Evolutionary conservation across 2,329 filamentous ascomycete species (phyloP).

Genomic region (Fusarium brevicatenulatum): DNA sequence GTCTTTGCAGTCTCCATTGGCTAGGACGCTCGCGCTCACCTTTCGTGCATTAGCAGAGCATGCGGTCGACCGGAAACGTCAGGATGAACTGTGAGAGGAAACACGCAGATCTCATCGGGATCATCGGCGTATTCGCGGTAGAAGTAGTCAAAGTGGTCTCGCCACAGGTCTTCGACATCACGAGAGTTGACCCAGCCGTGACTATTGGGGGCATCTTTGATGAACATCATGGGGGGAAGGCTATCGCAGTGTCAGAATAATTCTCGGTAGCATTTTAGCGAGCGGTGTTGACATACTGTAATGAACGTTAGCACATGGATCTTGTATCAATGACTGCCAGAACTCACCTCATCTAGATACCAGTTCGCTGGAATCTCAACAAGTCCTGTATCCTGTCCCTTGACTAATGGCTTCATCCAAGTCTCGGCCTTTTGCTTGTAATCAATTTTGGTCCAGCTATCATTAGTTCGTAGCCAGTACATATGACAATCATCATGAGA

Average conservation of each 20-base stretch:
- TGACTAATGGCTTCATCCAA: constrained; percentile 63
- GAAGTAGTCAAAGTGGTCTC: constrained; percentile 77
- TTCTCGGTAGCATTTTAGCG: accelerated
- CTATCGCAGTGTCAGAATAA: background rate
- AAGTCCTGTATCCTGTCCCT: constrained; percentile 68
- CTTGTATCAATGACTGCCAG: accelerated
- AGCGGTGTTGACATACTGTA: background rate
- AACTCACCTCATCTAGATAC: constrained; percentile 66
- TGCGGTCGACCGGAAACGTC: constrained; percentile 78
- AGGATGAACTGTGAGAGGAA: constrained; percentile 81
- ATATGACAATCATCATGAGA: constrained; percentile 64
- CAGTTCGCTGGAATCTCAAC: constrained; percentile 71
- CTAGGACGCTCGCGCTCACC: background rate
- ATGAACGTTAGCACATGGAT: background rate
- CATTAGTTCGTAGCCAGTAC: constrained; percentile 72
- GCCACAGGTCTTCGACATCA: constrained; percentile 73
- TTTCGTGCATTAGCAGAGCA: constrained; percentile 77
- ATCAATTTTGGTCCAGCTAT: constrained; percentile 75
- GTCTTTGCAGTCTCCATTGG: no score
- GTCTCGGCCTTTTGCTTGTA: constrained; percentile 54
- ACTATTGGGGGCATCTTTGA: constrained; percentile 72
- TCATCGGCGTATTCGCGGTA: constrained; percentile 65
- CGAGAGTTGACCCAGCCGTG: constrained; percentile 68
- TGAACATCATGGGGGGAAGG: constrained; percentile 77
- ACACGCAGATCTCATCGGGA: constrained; percentile 76